Evolutionary conservation across 306 rosid genomes (phyloP).

Genomic region (Potentilla sterilis): DNA sequence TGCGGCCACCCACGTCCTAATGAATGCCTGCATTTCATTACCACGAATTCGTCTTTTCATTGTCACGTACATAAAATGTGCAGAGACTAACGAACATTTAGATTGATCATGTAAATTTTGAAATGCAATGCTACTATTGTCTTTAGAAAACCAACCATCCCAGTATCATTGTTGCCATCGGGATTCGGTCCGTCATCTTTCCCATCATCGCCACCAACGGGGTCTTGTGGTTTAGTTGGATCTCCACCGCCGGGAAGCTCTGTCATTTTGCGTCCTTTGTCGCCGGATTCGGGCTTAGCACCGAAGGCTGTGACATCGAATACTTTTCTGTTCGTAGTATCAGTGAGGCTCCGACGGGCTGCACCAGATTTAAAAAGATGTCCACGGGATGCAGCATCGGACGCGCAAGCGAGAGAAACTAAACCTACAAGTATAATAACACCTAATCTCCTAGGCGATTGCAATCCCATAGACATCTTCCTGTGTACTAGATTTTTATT

Average conservation of each 20-base stretch:
- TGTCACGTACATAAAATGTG: too few relatives aligned
- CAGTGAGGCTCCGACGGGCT: slow-evolving; percentile 33
- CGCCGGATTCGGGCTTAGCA: slow-evolving; percentile 42
- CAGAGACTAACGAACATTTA: neutral
- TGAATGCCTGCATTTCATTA: slow-evolving; percentile 50
- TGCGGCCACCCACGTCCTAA: slow-evolving; percentile 62
- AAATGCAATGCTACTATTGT: neutral
- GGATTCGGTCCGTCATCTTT: neutral
- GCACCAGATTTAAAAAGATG: neutral
- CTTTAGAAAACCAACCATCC: neutral
- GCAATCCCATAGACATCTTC: slow-evolving; percentile 17
- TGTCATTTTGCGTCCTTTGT: neutral
- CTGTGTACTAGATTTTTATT: neutral
- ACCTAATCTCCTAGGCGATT: slow-evolving; percentile 15
- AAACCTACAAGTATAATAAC: slow-evolving; percentile 25
- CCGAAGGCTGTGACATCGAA: slow-evolving; percentile 46
- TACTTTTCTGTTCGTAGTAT: slow-evolving; percentile 1
- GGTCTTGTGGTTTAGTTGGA: neutral
- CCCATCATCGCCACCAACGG: neutral
- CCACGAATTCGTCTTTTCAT: neutral
- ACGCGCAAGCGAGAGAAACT: slow-evolving; percentile 26
- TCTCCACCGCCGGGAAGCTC: slow-evolving; percentile 14
- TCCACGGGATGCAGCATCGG: slow-evolving; percentile 23
- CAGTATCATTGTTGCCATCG: neutral
- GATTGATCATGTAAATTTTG: neutral